A percentile compares a stretch with the other conserved stretches of the same genome.
These are phyloP conservation scores for Solanum tarijense DNA, from an alignment of 257 asterid genomes.

Conservation along the genomic window DNA sequence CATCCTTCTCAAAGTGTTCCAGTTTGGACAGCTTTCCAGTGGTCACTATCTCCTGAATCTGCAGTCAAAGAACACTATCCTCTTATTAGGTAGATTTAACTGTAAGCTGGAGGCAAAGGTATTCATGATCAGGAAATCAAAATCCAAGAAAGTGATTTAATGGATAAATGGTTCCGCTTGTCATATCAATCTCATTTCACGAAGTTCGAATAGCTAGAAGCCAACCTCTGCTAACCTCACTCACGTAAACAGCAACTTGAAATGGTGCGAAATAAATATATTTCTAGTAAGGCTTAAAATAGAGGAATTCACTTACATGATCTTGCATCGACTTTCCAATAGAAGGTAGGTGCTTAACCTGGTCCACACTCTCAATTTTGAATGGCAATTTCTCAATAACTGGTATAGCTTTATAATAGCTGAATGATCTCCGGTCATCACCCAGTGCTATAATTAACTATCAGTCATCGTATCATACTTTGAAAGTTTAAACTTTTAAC, in stretches of 20 bases:
- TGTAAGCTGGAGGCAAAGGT: background rate
- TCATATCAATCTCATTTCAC: background rate
- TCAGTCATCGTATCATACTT: constrained; percentile 5
- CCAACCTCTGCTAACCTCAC: background rate
- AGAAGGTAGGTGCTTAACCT: constrained; percentile 74
- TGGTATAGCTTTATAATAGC: constrained; percentile 83
- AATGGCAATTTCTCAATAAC: constrained; percentile 91
- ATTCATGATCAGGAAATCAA: background rate
- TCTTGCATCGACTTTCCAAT: constrained; percentile 91
- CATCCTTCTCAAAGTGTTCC: constrained; percentile 91
- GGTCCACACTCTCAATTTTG: constrained; percentile 70
- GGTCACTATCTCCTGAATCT: constrained; percentile 94
- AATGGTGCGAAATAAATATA: background rate
- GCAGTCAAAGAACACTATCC: constrained; percentile 20
- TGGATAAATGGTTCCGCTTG: background rate
- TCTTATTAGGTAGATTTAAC: background rate
- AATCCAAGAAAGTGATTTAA: background rate
- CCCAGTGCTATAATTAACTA: constrained; percentile 60
- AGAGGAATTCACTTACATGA: constrained; percentile 48
- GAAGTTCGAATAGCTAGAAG: background rate
- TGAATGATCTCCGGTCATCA: constrained; percentile 89
- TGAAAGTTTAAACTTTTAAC: background rate
- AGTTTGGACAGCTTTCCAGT: constrained; percentile 89
- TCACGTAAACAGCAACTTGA: background rate
- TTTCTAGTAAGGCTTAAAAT: background rate